Evolutionary conservation across 164 flowering plant genomes (phyloP), one percentile per base, ranked within the genome.

Genomic region (Magnolia officinalis): DNA sequence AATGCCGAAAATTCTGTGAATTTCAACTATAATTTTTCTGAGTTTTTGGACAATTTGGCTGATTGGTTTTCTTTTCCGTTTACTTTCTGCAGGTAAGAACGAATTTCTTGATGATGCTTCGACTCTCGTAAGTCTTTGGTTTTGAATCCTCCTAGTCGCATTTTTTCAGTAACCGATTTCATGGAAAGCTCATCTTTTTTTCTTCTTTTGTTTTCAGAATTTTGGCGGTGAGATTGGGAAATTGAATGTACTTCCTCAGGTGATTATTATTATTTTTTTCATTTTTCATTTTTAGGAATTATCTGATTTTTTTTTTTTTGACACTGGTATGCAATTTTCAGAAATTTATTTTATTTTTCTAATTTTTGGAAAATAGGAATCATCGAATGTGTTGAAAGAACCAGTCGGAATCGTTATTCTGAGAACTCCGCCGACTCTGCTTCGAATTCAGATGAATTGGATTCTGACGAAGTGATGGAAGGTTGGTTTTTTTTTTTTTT

Each of bases 231-330:
- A 73, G 19, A 26, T 66, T 21, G 63, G 73, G 26, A 77, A 78
- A 63, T 78, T 90, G 3, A 91, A 92, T 88, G 80, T 90, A 63
- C 88, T 92, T 69, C 90, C 90, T 11, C 93, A 88, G 97, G 98
- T 95, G 19, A 67, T 59, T 75, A 7, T 29, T 26, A 26, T 26
- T 26, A 26, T 26, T 1, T 26, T 24, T 51, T 52, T 21, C 6
- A 65, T 0, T 26, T 75, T 37, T 50, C 50, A 37, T 26, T 13
- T 26, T 50, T 50, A 11, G 18, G 20, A 23, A 16, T 67, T 16
- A 16, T 50, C 31, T 50, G 63, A 13, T 19, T 50, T 52, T 71
- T n/a, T n/a, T n/a, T n/a, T 71, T 9, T 50, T 13, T n/a, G 16
- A 0, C 26, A 8, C 49, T 21, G 61, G 50, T 49, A 50, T 74